Base-by-base conservation (phyloP, 257 asterid genomes). In the Osmanthus fragrans region DNA sequence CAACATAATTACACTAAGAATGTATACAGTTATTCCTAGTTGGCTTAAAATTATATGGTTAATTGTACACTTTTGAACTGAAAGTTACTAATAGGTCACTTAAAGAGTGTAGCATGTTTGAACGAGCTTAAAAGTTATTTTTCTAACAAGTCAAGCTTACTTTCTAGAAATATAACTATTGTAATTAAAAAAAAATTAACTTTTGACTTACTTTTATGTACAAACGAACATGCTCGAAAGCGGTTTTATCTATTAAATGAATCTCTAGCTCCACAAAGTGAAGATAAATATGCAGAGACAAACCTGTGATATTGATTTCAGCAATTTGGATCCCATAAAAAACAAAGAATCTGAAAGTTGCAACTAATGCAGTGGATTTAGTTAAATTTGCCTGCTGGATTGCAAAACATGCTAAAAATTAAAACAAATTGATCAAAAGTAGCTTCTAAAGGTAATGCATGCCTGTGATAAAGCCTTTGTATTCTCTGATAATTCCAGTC, bases 381-480 rank as follows among this genome's bases (percentile, higher is more conserved):
- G 78, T 77, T 77, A 29, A 2, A 23, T 72, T 40, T 77, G 33
- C 25, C 68, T 47, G 82, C 72, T 75, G 40, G 47, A 25, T 64
- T 77, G 77, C 51, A 56, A 32, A 54, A 40, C 60, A 37, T 71
- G 70, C 49, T 67, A 66, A 23, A 8, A 68, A 66, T 3, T 77
- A 72, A 79, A 12, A 18, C 11, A 32, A 36, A 19, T 60, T 18
- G 68, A 60, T 71, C 37, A 32, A 77, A 73, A 80, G 81, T 40
- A 21, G 71, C 36, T 78, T 47, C 64, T n/a, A 69, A 51, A 42
- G 73, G 39, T 33, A 64, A 70, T 2, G 76, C 91, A 87, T 87
- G 92, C 98, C 98, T 91, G 98, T 91, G 82, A 94, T 84, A 87
- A 94, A 88, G 89, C 97, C 97, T 84, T 88, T 94, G 88, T 92